Evolutionary conservation across 495 filamentous ascomycete genomes (phyloP).

Genomic region (Tuber brumale): DNA sequence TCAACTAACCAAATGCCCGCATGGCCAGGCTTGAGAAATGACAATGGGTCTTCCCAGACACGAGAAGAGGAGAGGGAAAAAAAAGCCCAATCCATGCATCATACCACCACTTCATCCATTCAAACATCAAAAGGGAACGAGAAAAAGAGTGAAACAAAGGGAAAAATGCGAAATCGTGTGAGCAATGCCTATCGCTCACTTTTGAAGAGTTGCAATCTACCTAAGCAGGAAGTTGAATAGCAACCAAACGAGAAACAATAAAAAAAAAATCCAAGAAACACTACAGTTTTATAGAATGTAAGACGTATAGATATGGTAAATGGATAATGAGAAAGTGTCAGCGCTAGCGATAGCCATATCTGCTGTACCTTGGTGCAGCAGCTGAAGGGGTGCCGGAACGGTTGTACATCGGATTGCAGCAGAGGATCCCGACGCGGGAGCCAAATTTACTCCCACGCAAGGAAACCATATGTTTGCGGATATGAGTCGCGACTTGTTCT

Average conservation of each 20-base stretch:
- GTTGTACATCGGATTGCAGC: conserved; percentile 68
- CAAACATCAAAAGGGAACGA: conserved; percentile 23
- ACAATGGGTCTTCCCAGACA: conserved; percentile 28
- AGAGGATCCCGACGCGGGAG: conserved; percentile 96
- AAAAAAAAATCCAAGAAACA: conserved; percentile 27
- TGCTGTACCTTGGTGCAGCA: conserved; percentile 34
- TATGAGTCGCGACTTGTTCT: conserved; percentile 85
- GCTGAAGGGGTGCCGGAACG: conserved; percentile 37
- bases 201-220: conserved; percentile 26
- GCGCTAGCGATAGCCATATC: conserved; percentile 40
- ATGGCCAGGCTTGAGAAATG: conserved; percentile 39
- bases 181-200: conserved; percentile 9
- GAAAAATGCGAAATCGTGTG: conserved; percentile 13
- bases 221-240: conserved; percentile 33
- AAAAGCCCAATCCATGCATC: conserved; percentile 13
- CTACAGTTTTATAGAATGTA: conserved; percentile 4
- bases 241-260: conserved; percentile 38
- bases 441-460: conserved; percentile 97
- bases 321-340: conserved; percentile 1
- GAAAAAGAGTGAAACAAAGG: conserved; percentile 25
- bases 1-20: conserved; percentile 37
- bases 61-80: conserved; percentile 28
- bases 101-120: conserved; percentile 21
- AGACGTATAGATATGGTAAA: conserved; percentile 6
- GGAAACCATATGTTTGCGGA: conserved; percentile 99